Evolutionary conservation across 805 yeast genomes (phyloP), one percentile per base, ranked within the genome.

Genomic region (Starmerella ratchasimensis): DNA sequence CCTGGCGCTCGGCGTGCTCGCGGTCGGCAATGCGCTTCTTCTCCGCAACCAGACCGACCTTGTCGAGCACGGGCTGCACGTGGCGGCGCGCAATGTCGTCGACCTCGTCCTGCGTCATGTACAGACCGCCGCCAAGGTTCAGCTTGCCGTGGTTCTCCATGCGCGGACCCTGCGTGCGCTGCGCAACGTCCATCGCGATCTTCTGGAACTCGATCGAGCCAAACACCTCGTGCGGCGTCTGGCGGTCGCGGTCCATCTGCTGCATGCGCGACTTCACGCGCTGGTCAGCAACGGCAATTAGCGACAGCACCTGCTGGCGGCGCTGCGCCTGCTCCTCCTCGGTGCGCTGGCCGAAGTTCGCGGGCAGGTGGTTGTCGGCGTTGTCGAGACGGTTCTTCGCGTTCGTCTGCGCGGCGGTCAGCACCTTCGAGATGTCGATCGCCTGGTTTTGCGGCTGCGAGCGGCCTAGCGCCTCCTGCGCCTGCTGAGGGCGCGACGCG

Each of bases 51-150:
- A 65, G 59, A 49, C 71, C 65, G 51, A 88, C 72, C 57, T 82
- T 86, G 28, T 65, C 67, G 51, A 88, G 63, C 4, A 88, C 84
- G 7, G 98, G 98, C 47, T 71, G 67, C 41, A 90, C 94, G 52
- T 80, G 66, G 33, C 74, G 68, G 43, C 73, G 62, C 16, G 98
- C 97, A 63, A 88, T 71, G 36, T 68, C 68, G 46, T 81, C 78
- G 44, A 90, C 71, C 52, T 86, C 95, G 16, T 65, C 69, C 42
- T 69, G 78, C 28, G 80, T 65, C 69, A 88, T 72, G 52, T 68
- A 71, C 41, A 81, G 66, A 2, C 96, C 97, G 45, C 93, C 94
- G 43, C 98, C 98, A 45, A 88, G 61, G 52, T 82, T 68, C 50
- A 83, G 64, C 56, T 76, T 71, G 46, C 75, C 73, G 35, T 50